Base-by-base conservation (phyloP, 148 eudicot species). In the Diospyros kaki region DNA sequence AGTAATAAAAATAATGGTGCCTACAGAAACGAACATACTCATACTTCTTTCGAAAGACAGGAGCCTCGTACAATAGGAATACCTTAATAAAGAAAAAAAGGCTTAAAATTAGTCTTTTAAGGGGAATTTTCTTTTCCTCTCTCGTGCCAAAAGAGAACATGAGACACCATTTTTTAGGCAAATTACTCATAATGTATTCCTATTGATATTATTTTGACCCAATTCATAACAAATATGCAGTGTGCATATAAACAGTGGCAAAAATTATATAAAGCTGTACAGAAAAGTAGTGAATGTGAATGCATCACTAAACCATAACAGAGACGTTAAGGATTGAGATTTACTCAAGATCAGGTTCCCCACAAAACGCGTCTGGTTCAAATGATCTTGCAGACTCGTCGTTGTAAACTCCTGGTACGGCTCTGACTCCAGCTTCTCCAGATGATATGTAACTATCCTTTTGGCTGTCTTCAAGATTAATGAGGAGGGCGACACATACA, bases 371-470 rank as follows among this genome's bases (percentile, higher is more conserved):
- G 44, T 92, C 97, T 0, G 97, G 98, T 76, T 92, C 98, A 65
- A 95, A 95, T 15, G 90, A 84, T 80, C 97, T 86, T 39, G 98
- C 98, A 28, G 98, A 87, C 50, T 89, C 88, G 15, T 90, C 97
- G 54, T 75, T 92, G 84, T 95, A 92, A 80, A 89, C 91, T 69
- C 97, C 94, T 6, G 93, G 86, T 52, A 94, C 82, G 55, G 86
- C 87, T 68, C 97, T 86, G 44, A 83, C 97, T 6, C 79, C 82
- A 6, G 84, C 71, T 79, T 84, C 88, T 46, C 55, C 71, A 1
- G 89, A 73, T 42, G 82, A n/a, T 46, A 75, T 55, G 71, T 81
- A 75, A 4, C 66, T 17, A 1, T 78, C 76, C 74, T 81, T 87
- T 52, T 84, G 84, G 82, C 59, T 80, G 67, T 74, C 71, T 71